Percentiles rank a stretch among this genome's conserved stretches.
Conservation (phyloP, 371 early-diverging fungal genomes). For the Actinomortierella wolfii region DNA sequence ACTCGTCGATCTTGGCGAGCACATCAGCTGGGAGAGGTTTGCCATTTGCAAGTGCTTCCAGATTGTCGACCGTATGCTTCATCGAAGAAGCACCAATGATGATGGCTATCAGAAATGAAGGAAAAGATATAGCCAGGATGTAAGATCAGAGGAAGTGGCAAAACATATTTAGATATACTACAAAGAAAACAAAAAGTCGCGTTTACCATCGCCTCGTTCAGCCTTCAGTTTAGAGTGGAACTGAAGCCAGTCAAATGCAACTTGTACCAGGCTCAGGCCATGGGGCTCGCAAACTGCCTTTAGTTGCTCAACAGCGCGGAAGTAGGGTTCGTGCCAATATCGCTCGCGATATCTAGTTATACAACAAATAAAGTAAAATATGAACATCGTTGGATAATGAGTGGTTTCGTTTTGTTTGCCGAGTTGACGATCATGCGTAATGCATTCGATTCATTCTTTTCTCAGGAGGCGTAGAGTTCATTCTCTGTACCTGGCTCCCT, state of each 20-base stretch:
- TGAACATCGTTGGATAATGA: neutral
- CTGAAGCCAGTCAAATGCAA: conserved; percentile 65
- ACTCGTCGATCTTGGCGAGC: conserved; percentile 55
- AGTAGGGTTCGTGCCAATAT: conserved; percentile 64
- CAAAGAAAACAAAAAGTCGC: neutral
- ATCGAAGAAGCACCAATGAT: conserved; percentile 66
- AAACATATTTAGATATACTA: conserved; percentile 1
- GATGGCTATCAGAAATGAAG: conserved; percentile 40
- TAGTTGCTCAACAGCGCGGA: conserved; percentile 53
- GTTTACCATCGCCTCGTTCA: conserved; percentile 54
- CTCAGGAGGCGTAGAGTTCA: neutral
- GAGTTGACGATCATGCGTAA: too few relatives aligned
- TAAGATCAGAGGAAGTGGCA: conserved; percentile 1
- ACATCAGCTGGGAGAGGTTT: conserved; percentile 57
- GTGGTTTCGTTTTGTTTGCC: too few relatives aligned
- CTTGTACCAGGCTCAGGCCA: conserved; percentile 50
- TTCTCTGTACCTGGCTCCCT: conserved; percentile 47
- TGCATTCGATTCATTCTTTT: too few relatives aligned
- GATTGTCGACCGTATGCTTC: conserved; percentile 52
- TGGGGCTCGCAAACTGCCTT: conserved; percentile 47
- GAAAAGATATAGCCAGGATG: neutral
- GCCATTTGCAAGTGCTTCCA: conserved; percentile 54
- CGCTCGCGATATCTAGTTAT: conserved; percentile 54
- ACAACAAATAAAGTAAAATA: neutral
- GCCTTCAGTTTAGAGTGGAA: conserved; percentile 62